Evolutionary conservation across 805 yeast genomes (phyloP).

Genomic region (Kuraishia cidri): DNA sequence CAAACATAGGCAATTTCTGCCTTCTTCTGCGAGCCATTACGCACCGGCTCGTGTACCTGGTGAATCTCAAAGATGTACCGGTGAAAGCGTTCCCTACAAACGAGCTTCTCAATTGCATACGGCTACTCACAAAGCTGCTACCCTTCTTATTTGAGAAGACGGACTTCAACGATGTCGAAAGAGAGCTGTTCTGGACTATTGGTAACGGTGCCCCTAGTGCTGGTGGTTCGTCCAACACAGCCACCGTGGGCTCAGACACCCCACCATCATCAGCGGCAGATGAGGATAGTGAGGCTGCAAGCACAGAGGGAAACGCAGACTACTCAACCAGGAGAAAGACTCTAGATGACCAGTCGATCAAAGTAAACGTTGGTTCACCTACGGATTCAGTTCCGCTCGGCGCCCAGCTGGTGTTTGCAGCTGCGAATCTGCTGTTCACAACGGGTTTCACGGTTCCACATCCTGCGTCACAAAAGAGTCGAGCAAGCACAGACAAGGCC

Average conservation of each 20-base stretch:
- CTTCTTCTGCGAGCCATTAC: slow-evolving; percentile 35
- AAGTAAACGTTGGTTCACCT: slow-evolving; percentile 8
- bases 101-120: slow-evolving; percentile 49
- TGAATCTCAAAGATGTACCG: slow-evolving; percentile 13
- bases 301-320: slow-evolving; percentile 9
- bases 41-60: slow-evolving; percentile 19
- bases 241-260: slow-evolving; percentile 14
- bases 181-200: slow-evolving; percentile 35
- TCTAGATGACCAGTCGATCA: slow-evolving; percentile 8
- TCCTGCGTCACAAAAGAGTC: slow-evolving; percentile 4
- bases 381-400: slow-evolving; percentile 21
- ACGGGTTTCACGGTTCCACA: slow-evolving; percentile 44
- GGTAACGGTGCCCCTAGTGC: slow-evolving; percentile 8
- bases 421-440: slow-evolving; percentile 42
- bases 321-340: slow-evolving; percentile 6
- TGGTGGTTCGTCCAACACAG: slow-evolving; percentile 8
- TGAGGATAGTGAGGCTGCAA: slow-evolving; percentile 10
- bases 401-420: slow-evolving; percentile 22
- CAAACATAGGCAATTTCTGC: slow-evolving; percentile 48
- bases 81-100: slow-evolving; percentile 13
- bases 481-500: slow-evolving; percentile 6
- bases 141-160: slow-evolving; percentile 61
- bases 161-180: slow-evolving; percentile 22
- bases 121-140: slow-evolving; percentile 53
- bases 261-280: slow-evolving; percentile 10